These are phyloP conservation scores for Salix koriyanagi DNA, from an alignment of 345 rosid genomes.

Conservation along the genomic window DNA sequence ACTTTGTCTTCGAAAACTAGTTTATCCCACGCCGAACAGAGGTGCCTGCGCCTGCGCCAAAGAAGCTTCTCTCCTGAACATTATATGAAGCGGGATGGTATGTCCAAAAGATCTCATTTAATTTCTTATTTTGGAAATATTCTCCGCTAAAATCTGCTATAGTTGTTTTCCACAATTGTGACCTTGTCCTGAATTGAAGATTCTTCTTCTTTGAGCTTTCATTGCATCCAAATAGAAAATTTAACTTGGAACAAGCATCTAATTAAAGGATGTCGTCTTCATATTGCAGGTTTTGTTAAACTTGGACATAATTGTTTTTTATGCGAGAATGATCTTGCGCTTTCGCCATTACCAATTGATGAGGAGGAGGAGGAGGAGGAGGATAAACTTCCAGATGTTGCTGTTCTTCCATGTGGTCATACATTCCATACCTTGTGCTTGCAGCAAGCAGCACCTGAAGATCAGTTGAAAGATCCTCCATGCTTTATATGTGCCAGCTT, in stretches of 20 bases:
- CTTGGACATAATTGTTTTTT: slow-evolving; percentile 29
- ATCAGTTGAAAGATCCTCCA: slow-evolving; percentile 26
- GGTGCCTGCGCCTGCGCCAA: not conserved
- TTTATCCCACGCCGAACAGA: not conserved
- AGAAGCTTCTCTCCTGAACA: not conserved
- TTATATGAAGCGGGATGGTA: not conserved
- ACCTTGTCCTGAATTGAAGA: not conserved
- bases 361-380: slow-evolving; percentile 20
- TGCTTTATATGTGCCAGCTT: slow-evolving; percentile 34
- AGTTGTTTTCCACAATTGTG: not conserved
- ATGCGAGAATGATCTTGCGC: slow-evolving; percentile 44
- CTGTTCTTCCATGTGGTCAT: slow-evolving; percentile 51
- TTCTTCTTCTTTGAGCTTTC: not conserved
- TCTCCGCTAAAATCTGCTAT: not conserved
- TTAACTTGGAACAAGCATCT: not conserved
- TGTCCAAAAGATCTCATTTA: not conserved
- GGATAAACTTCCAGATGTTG: slow-evolving; percentile 16
- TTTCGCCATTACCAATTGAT: slow-evolving; percentile 6
- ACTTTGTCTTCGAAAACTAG: not conserved
- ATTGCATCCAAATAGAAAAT: not conserved
- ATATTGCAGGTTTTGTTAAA: not conserved
- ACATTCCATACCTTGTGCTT: slow-evolving; percentile 40
- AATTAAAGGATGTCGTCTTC: not conserved
- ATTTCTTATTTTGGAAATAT: not conserved
- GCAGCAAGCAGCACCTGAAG: slow-evolving; percentile 26